These are phyloP conservation scores for Cadophora malorum DNA, from an alignment of 2,329 filamentous ascomycete species.

Conservation along the genomic window DNA sequence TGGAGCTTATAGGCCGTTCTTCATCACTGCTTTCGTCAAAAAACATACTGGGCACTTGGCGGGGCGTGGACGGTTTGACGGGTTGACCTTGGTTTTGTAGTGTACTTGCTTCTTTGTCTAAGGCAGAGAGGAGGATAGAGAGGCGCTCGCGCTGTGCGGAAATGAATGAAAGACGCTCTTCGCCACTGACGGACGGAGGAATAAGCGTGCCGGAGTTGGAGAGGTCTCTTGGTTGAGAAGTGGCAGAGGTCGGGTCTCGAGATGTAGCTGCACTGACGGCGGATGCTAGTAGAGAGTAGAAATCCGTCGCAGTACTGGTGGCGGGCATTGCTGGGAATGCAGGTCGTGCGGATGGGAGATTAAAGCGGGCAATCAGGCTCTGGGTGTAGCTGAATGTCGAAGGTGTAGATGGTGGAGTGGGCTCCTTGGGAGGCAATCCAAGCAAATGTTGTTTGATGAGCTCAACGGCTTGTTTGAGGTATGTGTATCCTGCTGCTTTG, in stretches of 20 bases:
- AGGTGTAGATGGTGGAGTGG: conserved; percentile 53
- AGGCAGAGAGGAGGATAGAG: conserved; percentile 73
- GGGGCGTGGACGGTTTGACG: conserved; percentile 15
- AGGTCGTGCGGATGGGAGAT: conserved; percentile 73
- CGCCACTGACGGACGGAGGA: conserved; percentile 69
- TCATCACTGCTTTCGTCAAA: conserved; percentile 44
- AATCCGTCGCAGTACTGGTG: conserved; percentile 62
- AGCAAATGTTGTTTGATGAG: conserved; percentile 77
- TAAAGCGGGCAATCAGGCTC: conserved; percentile 83
- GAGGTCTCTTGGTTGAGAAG: conserved; percentile 51
- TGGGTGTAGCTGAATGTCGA: conserved; percentile 72
- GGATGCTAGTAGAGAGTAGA: conserved; percentile 78
- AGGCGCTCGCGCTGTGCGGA: conserved; percentile 80
- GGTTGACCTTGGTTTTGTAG: conserved; percentile 50
- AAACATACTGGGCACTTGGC: conserved; percentile 37
- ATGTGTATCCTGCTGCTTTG: conserved; percentile 76
- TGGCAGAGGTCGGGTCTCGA: conserved; percentile 36
- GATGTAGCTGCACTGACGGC: conserved; percentile 64
- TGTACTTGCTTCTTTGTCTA: conserved; percentile 78
- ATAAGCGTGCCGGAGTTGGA: conserved; percentile 69
- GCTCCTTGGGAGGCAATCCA: conserved; percentile 69
- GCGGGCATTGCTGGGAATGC: conserved; percentile 46
- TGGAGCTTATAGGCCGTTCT: conserved; percentile 38
- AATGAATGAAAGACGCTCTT: conserved; percentile 77
- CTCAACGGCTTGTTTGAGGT: conserved; percentile 74